Conservation (phyloP, 1,284 basidiomycete species). For the Phlebopus sp. region DNA sequence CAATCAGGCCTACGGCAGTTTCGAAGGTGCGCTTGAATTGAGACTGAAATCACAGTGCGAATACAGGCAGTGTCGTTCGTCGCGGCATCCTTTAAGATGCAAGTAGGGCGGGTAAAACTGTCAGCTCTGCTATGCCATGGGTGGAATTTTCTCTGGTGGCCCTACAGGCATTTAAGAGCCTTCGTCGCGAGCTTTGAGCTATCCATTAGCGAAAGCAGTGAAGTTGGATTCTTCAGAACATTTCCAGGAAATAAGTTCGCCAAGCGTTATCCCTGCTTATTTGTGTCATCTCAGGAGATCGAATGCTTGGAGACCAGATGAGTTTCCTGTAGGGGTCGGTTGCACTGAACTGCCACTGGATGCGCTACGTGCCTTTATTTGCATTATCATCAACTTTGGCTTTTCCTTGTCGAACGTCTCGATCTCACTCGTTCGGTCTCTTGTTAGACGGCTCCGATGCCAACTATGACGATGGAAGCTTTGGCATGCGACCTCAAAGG, state of each 20-base stretch:
- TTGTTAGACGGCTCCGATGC: slow-evolving; percentile 57
- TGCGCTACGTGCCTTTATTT: slow-evolving; percentile 39
- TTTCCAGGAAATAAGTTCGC: slow-evolving; percentile 30
- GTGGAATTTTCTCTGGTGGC: slow-evolving; percentile 20
- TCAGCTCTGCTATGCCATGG: slow-evolving; percentile 18
- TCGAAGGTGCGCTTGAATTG: slow-evolving; percentile 79
- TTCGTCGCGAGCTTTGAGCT: slow-evolving; percentile 44
- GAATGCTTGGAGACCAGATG: slow-evolving; percentile 17
- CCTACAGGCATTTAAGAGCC: slow-evolving; percentile 27
- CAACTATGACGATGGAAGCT: slow-evolving; percentile 53
- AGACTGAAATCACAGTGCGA: slow-evolving; percentile 44
- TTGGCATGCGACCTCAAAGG: slow-evolving; percentile 49
- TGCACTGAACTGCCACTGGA: slow-evolving; percentile 27
- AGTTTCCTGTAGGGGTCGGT: slow-evolving; percentile 22
- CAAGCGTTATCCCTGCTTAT: slow-evolving; percentile 16
- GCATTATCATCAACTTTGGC: slow-evolving; percentile 40
- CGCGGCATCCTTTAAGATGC: slow-evolving; percentile 35
- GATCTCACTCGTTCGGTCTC: slow-evolving; percentile 55
- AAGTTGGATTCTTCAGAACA: slow-evolving; percentile 33
- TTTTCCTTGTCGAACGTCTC: slow-evolving; percentile 35
- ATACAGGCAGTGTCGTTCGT: slow-evolving; percentile 32
- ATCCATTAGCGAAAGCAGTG: slow-evolving; percentile 41
- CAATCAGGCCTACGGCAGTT: slow-evolving; percentile 58
- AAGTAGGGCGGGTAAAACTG: slow-evolving; percentile 28
- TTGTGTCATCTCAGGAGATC: slow-evolving; percentile 16